Conservation (phyloP, 169 alveolate genomes). For the Plasmodium falciparum region DNA sequence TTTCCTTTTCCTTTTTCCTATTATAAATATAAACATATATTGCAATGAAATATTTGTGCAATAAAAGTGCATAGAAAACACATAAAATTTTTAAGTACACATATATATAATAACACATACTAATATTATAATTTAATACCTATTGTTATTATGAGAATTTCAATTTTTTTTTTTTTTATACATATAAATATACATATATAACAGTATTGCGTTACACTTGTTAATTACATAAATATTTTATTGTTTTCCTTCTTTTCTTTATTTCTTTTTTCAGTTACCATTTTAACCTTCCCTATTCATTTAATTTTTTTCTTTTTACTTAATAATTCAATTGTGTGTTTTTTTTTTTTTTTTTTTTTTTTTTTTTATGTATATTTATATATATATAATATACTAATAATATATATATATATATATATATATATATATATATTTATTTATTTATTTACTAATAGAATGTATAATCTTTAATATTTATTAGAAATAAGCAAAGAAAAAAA, state of each 20-base stretch:
- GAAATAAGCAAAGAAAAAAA: slow-evolving; percentile 21
- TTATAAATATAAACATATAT: slow-evolving; percentile 4
- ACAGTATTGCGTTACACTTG: slow-evolving; percentile 14
- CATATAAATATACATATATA: not conserved
- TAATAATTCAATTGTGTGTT: slow-evolving; percentile 44
- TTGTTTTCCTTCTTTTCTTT: slow-evolving; percentile 14
- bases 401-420: too few species aligned
- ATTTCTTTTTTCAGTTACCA: slow-evolving; percentile 29
- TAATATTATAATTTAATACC: not conserved
- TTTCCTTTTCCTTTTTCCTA: slow-evolving; percentile 1
- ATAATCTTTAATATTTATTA: slow-evolving; percentile 24
- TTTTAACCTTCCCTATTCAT: slow-evolving; percentile 38
- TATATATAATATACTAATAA: too few species aligned
- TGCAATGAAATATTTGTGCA: slow-evolving; percentile 29
- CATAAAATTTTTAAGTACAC: slow-evolving; percentile 43
- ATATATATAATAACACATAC: not conserved
- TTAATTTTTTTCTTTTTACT: slow-evolving; percentile 14
- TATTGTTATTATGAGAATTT: slow-evolving; percentile 19
- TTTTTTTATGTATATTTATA: too few species aligned
- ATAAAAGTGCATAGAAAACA: slow-evolving; percentile 44
- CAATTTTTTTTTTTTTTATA: slow-evolving; percentile 22
- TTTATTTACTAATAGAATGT: slow-evolving; percentile 39
- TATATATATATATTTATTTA: not conserved
- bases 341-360: not conserved
- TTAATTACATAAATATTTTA: slow-evolving; percentile 12